Percentiles rank a stretch among this genome's conserved stretches.
Evolutionary conservation across 2,329 filamentous ascomycete species (phyloP).

Genomic region (Colletotrichum orchidophilum): DNA sequence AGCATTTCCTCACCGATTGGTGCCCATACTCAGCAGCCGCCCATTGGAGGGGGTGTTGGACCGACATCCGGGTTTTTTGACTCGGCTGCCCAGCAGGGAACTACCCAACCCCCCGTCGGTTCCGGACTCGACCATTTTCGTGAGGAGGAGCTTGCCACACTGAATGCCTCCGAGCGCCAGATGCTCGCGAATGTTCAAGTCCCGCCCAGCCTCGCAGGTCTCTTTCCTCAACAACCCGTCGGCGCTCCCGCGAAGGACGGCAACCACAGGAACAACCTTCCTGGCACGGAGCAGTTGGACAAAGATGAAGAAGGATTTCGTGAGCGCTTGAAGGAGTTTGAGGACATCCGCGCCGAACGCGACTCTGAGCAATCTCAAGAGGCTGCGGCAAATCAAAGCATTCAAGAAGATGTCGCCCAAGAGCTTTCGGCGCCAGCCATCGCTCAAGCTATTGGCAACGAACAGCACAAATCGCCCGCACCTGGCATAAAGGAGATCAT

Average conservation of each 20-base stretch:
- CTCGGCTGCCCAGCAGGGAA: slow-evolving; percentile 51
- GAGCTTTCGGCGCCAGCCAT: slow-evolving; percentile 17
- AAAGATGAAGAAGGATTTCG: slow-evolving; percentile 68
- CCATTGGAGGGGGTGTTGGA: slow-evolving; percentile 58
- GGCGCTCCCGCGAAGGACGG: slow-evolving; percentile 48
- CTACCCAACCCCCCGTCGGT: slow-evolving; percentile 45
- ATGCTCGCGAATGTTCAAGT: slow-evolving; percentile 55
- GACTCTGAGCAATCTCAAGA: slow-evolving; percentile 62
- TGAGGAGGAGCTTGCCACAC: slow-evolving; percentile 78
- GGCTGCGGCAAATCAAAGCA: slow-evolving; percentile 33
- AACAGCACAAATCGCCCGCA: slow-evolving; percentile 22
- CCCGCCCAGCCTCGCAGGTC: slow-evolving; percentile 37
- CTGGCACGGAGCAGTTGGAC: slow-evolving; percentile 58
- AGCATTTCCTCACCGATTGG: slow-evolving; percentile 90
- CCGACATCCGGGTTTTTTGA: slow-evolving; percentile 79
- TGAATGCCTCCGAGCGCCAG: slow-evolving; percentile 65
- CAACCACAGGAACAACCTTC: slow-evolving; percentile 57
- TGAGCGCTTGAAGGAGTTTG: slow-evolving; percentile 85
- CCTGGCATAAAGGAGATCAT: slow-evolving; percentile 35
- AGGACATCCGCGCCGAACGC: slow-evolving; percentile 78
- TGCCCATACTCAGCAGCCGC: slow-evolving; percentile 58
- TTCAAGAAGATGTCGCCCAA: slow-evolving; percentile 34
- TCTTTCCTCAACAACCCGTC: slow-evolving; percentile 49
- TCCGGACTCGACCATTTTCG: slow-evolving; percentile 61
- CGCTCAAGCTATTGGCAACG: slow-evolving; percentile 27